Evolutionary conservation across 345 rosid genomes (phyloP), one percentile per base, ranked within the genome.

Genomic region (Capsella bursapastoris): DNA sequence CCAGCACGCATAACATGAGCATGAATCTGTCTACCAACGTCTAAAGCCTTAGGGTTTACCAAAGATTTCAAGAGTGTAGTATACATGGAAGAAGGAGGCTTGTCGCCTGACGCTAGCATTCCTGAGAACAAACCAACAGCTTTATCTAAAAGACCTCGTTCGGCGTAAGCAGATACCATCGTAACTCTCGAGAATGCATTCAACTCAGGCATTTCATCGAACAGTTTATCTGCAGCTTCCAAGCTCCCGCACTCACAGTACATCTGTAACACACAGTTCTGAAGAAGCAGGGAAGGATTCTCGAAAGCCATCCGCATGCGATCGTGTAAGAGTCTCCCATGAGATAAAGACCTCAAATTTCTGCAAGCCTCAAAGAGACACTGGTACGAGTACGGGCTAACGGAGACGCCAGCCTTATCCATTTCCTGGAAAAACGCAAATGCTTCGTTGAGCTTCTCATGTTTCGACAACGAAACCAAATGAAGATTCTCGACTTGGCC

Each of bases 361-460:
- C 80, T 73, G 60, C 95, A 91, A 48, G 77, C 60, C 38, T 87
- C 82, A 28, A 89, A 72, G 34, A 91, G 84, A 77, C 66, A 74
- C 40, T 77, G 73, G 37, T 80, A 89, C 7, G 91, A 64, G 28
- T 72, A 66, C 10, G 84, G 82, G 4, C 35, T 72, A 27, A 89
- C 63, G 13, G 83, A 45, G 64, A 86, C 80, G 45, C 89, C 86
- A 43, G 86, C 86, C 31, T 80, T 77, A 56, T 85, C 85, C 86
- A 87, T 81, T 72, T 79, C 80, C 66, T 70, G 41, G 76, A 86
- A 84, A 79, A 87, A 85, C 67, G 77, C 83, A 44, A 70, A 82
- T n/a, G 90, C 92, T 69, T 86, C 91, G 53, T 80, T 79, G 76
- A 89, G 87, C 77, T 85, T 89, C 50, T 82, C 80, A 49, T 81